Evolutionary conservation across 2,329 filamentous ascomycete species (phyloP).

Genomic region (Rutstroemia sp.): DNA sequence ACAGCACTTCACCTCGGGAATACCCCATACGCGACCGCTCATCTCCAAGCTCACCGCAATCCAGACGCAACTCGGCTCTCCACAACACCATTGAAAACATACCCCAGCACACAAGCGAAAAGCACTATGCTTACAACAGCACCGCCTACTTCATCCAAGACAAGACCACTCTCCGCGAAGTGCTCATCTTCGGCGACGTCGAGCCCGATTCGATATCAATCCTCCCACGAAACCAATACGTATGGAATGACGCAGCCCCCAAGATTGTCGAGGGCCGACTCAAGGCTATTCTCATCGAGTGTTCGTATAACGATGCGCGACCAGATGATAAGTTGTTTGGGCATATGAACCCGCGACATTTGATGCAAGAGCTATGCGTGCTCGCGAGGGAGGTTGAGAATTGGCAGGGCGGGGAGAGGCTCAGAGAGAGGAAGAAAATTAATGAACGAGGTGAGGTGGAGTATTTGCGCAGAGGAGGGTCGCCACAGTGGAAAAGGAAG

Average conservation of each 20-base stretch:
- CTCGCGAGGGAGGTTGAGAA: slow-evolving; percentile 45
- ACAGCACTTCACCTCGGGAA: no score
- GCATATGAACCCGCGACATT: slow-evolving; percentile 75
- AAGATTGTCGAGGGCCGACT: slow-evolving; percentile 70
- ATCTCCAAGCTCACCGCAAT: no score
- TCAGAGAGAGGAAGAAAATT: background rate
- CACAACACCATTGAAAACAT: no score
- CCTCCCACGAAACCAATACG: slow-evolving; percentile 68
- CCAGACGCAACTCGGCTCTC: no score
- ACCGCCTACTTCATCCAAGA: slow-evolving; percentile 92
- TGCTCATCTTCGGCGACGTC: slow-evolving; percentile 92
- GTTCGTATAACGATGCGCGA: slow-evolving; percentile 80
- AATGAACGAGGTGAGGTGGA: no score
- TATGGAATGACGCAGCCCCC: slow-evolving; percentile 85
- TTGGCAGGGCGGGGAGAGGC: background rate
- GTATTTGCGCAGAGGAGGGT: no score
- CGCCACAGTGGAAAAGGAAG: no score
- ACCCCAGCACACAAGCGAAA: background rate
- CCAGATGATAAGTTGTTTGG: slow-evolving; percentile 75
- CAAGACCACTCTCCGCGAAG: slow-evolving; percentile 59
- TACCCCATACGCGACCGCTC: no score
- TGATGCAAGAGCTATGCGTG: slow-evolving; percentile 68
- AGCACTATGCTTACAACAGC: slow-evolving; percentile 68
- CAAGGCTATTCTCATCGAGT: slow-evolving; percentile 87
- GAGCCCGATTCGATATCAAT: slow-evolving; percentile 84